Base-by-base conservation (phyloP, 2,329 filamentous ascomycete species). In the Zymoseptoria passerinii region DNA sequence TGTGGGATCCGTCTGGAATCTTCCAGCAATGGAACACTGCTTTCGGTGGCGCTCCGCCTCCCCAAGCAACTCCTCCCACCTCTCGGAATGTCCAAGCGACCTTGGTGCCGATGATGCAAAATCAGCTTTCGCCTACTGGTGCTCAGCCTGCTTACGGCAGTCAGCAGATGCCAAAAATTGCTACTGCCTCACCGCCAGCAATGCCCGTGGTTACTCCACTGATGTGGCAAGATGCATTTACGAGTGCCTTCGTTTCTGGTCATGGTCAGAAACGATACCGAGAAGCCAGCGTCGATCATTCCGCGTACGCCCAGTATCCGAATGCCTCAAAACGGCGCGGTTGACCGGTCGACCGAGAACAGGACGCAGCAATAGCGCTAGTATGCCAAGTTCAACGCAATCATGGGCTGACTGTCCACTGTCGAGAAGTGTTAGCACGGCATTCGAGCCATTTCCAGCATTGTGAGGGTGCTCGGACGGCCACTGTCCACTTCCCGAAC, bases 1-100 rank as follows among this genome's bases (percentile, higher is more conserved):
- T 69, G 27, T 72, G 70, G 70, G 70, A 72, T 62, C 70, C 70
- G 3, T 71, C 69, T 23, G 67, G 68, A 44, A 71, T 72, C 59
- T 65, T 62, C 68, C 95, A 92, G 74, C 90, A 96, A 79, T 97
- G 92, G 92, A 92, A 95, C 74, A 86, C 88, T 70, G 92, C 92
- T 65, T 97, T 96, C 77, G 89, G 90, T 79, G 89, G 86, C 73
- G 84, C 83, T 53, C 71, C 75, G 68, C 68, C 72, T 56, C 73
- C 74, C 52, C 75, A 76, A 65, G 73, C 74, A 35, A 75, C 75
- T 55, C 75, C 75, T 63, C 74, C 75, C 49, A 57, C 70, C 70
- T 52, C 66, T 29, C 59, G 61, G 20, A 57, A 51, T 29, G 58
- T 65, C 57, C 62, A 65, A 55, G 60, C 61, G 53, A 63, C 58